phyloP scores from a whole-genome alignment of 225 moss, liverwort and hornwort species.

The Straminergon stramineum region DNA sequence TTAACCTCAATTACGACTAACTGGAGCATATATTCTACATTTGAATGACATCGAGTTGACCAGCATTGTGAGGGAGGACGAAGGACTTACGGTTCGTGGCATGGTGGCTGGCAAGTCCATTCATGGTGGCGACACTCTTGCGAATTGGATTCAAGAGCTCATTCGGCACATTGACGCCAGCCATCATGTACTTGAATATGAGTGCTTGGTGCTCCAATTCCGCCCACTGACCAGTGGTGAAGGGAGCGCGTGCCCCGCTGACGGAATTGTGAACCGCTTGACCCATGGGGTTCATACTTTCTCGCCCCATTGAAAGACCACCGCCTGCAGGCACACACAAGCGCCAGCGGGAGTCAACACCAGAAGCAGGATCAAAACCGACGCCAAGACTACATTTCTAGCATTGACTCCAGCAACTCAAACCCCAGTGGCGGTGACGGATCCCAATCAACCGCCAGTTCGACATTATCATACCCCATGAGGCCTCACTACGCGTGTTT shows the following conservation, averaged over 20 bases:
- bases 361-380: neutral
- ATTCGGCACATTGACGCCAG: constrained; percentile 79
- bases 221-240: constrained; percentile 92
- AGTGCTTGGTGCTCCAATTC: constrained; percentile 99
- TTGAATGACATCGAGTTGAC: neutral
- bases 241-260: constrained; percentile 77
- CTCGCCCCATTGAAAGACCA: constrained; percentile 75
- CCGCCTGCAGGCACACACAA: constrained; percentile 36
- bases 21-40: neutral
- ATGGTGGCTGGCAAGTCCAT: constrained; percentile 70
- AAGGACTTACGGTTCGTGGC: constrained; percentile 64
- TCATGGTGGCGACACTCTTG: constrained; percentile 87
- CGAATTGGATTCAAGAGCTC: constrained; percentile 95
- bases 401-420: neutral
- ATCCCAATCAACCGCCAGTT: neutral
- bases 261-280: constrained; percentile 70
- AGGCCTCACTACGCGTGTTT: neutral
- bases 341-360: neutral
- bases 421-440: neutral
- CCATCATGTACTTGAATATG: constrained; percentile 99
- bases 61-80: neutral
- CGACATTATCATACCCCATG: neutral
- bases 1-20: neutral
- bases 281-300: constrained; percentile 76
- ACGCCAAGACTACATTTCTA: neutral